Evolutionary conservation across 805 yeast genomes (phyloP), one percentile per base, ranked within the genome.

Genomic region (Sugiyamaella boreocaroliniensis): DNA sequence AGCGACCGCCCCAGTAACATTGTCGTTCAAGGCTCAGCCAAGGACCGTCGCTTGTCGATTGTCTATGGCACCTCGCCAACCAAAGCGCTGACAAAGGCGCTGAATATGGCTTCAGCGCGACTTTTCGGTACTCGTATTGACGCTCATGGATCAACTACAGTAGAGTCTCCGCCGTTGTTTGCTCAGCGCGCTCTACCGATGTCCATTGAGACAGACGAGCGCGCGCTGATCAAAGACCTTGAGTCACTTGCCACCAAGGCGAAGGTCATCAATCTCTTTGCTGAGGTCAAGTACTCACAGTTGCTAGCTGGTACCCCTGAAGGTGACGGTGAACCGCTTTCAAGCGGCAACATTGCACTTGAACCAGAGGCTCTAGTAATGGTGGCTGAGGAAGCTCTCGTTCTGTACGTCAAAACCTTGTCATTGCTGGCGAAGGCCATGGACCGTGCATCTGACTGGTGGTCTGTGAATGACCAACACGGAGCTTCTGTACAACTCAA

Each of bases 261-360:
- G 0, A 93, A 89, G 64, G 96, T 95, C 0, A 82, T 93, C 18
- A 82, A 83, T 57, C 74, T 89, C 32, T 89, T 85, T 72, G 98
- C 97, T 0, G 96, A 89, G 59, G 89, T 89, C 26, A 93, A 93
- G 68, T 88, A 84, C 62, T 76, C 85, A 43, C 97, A 92, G 70
- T 73, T 90, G 60, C 79, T 85, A 40, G 53, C 43, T 42, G 56
- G 29, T 4, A 43, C 14, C 8, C 37, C 49, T n/a, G 56, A 40
- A 15, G 32, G 20, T 18, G 50, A 41, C 20, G 9, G 20, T 45
- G 29, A 45, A 32, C 15, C 14, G 43, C 19, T 41, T 8, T 41
- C 43, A n/a, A 41, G 22, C 16, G 32, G 16, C 34, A 18, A 22
- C 67, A 63, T 34, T 32, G 47, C 43, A 16, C 68, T 71, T 43